Percentiles rank a stretch among this genome's conserved stretches.
These are phyloP conservation scores for Aspergillus uvarum DNA, from an alignment of 2,329 filamentous ascomycete genomes.

Conservation along the genomic window DNA sequence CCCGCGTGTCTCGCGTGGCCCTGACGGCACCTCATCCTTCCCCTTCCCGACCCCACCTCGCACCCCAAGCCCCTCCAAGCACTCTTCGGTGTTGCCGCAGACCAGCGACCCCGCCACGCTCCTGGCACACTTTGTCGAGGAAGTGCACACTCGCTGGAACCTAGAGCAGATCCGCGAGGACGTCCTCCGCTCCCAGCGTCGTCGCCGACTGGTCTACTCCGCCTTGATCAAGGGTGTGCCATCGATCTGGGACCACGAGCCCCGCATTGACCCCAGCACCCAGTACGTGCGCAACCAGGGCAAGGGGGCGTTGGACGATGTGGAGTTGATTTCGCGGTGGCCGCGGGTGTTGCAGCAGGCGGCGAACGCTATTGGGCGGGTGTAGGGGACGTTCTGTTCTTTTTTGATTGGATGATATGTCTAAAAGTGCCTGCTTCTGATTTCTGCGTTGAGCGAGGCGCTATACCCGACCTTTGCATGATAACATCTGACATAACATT, in stretches of 20 bases:
- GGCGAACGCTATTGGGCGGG: slow-evolving; percentile 25
- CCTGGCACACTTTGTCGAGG: slow-evolving; percentile 67
- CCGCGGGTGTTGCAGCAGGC: slow-evolving; percentile 39
- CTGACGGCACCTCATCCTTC: slow-evolving; percentile 28
- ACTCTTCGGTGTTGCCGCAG: slow-evolving; percentile 31
- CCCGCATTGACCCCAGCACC: slow-evolving; percentile 48
- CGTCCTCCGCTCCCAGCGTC: slow-evolving; percentile 75
- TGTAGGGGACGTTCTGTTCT: neutral
- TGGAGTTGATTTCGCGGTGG: slow-evolving; percentile 44
- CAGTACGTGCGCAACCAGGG: slow-evolving; percentile 72
- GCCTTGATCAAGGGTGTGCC: slow-evolving; percentile 74
- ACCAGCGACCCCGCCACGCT: slow-evolving; percentile 42
- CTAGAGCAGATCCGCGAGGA: slow-evolving; percentile 73
- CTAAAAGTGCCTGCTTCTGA: slow-evolving; percentile 5
- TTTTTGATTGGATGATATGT: neutral
- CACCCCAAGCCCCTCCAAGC: slow-evolving; percentile 40
- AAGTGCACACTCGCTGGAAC: slow-evolving; percentile 77
- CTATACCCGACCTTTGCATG: slow-evolving; percentile 26
- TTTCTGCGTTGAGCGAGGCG: slow-evolving; percentile 27
- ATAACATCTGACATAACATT: slow-evolving; percentile 7
- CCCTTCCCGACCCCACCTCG: slow-evolving; percentile 40
- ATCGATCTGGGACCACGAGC: slow-evolving; percentile 83
- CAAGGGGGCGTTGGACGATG: slow-evolving; percentile 43
- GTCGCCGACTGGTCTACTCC: slow-evolving; percentile 74
- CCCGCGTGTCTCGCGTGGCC: slow-evolving; percentile 24